Percentiles rank a stretch among this genome's conserved stretches.
Conservation (phyloP, 23 red algal genomes). For the Gracilaria gracilis region DNA sequence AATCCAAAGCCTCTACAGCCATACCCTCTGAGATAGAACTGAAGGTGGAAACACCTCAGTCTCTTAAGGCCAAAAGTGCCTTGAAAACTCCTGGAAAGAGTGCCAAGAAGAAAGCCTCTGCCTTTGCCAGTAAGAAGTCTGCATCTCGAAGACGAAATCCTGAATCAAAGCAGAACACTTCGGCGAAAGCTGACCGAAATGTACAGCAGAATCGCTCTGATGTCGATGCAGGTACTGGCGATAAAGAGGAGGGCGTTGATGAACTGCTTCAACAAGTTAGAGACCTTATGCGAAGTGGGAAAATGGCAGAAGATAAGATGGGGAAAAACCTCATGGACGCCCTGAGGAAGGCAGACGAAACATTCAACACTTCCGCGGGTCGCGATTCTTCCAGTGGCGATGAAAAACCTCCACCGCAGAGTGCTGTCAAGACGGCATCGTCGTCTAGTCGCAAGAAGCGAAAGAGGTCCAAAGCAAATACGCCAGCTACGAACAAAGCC, state of each 20-base stretch:
- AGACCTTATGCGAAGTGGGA: slow-evolving; percentile 45
- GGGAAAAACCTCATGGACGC: slow-evolving; percentile 32
- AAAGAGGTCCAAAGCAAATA: not conserved
- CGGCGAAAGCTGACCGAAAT: not conserved
- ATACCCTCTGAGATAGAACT: not conserved
- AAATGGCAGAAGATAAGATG: slow-evolving; percentile 14
- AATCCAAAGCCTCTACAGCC: not conserved
- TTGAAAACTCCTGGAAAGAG: slow-evolving; percentile 30
- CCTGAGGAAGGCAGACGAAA: slow-evolving; percentile 40
- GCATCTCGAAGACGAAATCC: slow-evolving; percentile 2
- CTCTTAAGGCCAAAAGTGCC: not conserved
- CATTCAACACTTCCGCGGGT: not conserved
- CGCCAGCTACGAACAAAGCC: not conserved
- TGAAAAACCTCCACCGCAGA: not conserved
- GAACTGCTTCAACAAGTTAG: slow-evolving; percentile 28
- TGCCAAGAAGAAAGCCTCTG: slow-evolving; percentile 19
- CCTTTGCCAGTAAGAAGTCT: slow-evolving; percentile 34
- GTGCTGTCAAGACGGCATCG: not conserved
- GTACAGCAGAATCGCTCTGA: not conserved
- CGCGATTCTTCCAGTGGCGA: slow-evolving; percentile 38
- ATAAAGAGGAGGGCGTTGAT: slow-evolving; percentile 18
- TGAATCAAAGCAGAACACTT: not conserved
- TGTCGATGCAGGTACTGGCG: not conserved
- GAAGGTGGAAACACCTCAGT: not conserved
- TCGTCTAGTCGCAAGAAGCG: slow-evolving; percentile 9